phyloP scores from a whole-genome alignment of 2,329 filamentous ascomycete genomes.

The Fusarium irregulare region DNA sequence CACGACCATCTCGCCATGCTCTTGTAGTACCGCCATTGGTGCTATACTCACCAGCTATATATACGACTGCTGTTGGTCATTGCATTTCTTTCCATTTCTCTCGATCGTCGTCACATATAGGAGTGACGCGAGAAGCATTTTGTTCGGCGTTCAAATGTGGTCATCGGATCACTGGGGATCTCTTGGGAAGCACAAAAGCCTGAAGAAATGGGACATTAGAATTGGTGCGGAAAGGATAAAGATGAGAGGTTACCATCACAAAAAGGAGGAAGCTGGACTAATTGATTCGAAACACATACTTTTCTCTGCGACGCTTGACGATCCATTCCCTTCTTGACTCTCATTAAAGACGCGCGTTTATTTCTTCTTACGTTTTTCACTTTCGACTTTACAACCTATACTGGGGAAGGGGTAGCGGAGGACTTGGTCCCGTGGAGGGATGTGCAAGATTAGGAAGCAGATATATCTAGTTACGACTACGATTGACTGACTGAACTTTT shows the following conservation, averaged over 20 bases:
- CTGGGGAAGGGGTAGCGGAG: constrained; percentile 14
- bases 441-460: neutral
- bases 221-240: constrained; percentile 25
- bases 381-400: constrained; percentile 33
- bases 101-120: constrained; percentile 19
- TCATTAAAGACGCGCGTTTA: constrained; percentile 29
- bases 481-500: neutral
- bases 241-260: constrained; percentile 9
- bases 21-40: constrained; percentile 9
- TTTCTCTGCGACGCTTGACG: constrained; percentile 35
- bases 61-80: constrained; percentile 14
- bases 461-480: neutral
- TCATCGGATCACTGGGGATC: constrained; percentile 38
- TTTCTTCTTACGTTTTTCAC: constrained; percentile 13
- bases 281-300: constrained; percentile 23
- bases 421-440: neutral
- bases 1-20: constrained; percentile 29
- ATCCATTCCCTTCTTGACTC: constrained; percentile 40
- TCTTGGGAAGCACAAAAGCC: constrained; percentile 37
- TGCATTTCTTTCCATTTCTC: constrained; percentile 23
- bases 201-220: constrained; percentile 27
- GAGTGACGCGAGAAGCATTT: constrained; percentile 40
- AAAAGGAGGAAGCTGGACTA: constrained; percentile 31
- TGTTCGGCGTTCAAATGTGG: constrained; percentile 46
- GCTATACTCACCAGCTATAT: constrained; percentile 21